Conservation (phyloP, 164 flowering plant genomes). For the Nelumbo lutea region DNA sequence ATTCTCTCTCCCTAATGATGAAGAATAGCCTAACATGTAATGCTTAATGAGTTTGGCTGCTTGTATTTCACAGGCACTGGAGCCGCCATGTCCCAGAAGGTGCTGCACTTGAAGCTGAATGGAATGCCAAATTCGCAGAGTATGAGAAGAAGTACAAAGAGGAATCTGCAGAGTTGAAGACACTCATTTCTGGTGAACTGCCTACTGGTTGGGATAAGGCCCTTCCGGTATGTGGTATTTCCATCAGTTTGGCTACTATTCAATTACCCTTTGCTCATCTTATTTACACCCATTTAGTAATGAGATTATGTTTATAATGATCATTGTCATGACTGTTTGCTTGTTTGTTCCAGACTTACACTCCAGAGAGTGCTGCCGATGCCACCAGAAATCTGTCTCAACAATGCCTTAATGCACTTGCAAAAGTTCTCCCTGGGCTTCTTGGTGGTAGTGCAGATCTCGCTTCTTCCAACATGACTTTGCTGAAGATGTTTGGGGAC, state of each 20-base stretch:
- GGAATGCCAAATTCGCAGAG: slow-evolving; percentile 88
- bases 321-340: slow-evolving; percentile 2
- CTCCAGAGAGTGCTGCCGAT: slow-evolving; percentile 86
- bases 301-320: slow-evolving; percentile 1
- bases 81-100: slow-evolving; percentile 81
- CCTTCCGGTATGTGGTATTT: slow-evolving; percentile 67
- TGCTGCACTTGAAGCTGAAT: slow-evolving; percentile 86
- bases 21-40: no score
- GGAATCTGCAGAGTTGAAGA: slow-evolving; percentile 79
- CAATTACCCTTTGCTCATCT: background rate
- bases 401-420: slow-evolving; percentile 76
- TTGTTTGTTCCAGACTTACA: slow-evolving; percentile 59
- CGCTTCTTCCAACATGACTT: slow-evolving; percentile 97
- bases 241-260: background rate
- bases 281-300: background rate
- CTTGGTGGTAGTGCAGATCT: slow-evolving; percentile 99
- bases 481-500: slow-evolving; percentile 83
- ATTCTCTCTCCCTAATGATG: background rate
- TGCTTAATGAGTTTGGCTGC: slow-evolving; percentile 4
- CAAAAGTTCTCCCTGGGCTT: slow-evolving; percentile 77
- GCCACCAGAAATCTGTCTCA: slow-evolving; percentile 95
- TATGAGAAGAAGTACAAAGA: slow-evolving; percentile 89
- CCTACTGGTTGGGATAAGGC: slow-evolving; percentile 98
- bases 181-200: slow-evolving; percentile 58
- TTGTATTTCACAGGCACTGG: slow-evolving; percentile 65